Conservation (phyloP, 1,284 basidiomycete species). For the Singerocomus inundabilis region DNA sequence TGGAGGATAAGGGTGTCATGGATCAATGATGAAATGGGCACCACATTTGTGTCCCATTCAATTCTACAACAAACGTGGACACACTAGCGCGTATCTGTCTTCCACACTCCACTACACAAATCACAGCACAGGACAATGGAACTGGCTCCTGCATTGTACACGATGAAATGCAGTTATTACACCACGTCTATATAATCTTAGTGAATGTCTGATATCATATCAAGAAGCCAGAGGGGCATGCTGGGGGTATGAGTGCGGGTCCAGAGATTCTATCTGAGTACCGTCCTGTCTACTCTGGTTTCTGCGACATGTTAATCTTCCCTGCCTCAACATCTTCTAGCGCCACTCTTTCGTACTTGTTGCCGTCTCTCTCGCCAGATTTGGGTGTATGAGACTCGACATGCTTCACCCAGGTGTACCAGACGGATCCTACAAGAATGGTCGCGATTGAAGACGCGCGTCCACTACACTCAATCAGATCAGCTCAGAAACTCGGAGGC, state of each 20-base stretch:
- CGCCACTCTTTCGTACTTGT: slow-evolving; percentile 47
- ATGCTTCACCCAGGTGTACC: slow-evolving; percentile 86
- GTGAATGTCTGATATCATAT: slow-evolving; percentile 6
- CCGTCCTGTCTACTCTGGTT: slow-evolving; percentile 29
- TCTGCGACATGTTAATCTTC: slow-evolving; percentile 28
- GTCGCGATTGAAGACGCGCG: slow-evolving; percentile 75
- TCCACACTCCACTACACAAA: too few relatives aligned
- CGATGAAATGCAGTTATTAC: not conserved
- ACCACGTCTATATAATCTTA: slow-evolving; percentile 17
- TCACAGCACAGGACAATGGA: slow-evolving; percentile 4
- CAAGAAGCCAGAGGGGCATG: not conserved
- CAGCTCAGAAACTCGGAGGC: not conserved
- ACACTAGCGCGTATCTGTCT: too few relatives aligned
- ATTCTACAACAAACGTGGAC: slow-evolving; percentile 4
- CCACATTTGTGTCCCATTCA: slow-evolving; percentile 1
- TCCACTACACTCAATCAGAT: slow-evolving; percentile 48
- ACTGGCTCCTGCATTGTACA: slow-evolving; percentile 5
- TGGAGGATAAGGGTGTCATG: slow-evolving; percentile 13
- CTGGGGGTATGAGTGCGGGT: slow-evolving; percentile 19
- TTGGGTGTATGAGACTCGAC: slow-evolving; percentile 50
- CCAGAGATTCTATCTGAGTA: not conserved
- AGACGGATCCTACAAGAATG: slow-evolving; percentile 77
- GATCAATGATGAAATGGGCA: slow-evolving; percentile 8
- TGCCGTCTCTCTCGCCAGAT: slow-evolving; percentile 19
- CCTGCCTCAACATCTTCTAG: slow-evolving; percentile 52